Percentiles rank a stretch among this genome's conserved stretches.
phyloP scores from a whole-genome alignment of 441 rosid species.

The Hypseocharis bilobata region DNA sequence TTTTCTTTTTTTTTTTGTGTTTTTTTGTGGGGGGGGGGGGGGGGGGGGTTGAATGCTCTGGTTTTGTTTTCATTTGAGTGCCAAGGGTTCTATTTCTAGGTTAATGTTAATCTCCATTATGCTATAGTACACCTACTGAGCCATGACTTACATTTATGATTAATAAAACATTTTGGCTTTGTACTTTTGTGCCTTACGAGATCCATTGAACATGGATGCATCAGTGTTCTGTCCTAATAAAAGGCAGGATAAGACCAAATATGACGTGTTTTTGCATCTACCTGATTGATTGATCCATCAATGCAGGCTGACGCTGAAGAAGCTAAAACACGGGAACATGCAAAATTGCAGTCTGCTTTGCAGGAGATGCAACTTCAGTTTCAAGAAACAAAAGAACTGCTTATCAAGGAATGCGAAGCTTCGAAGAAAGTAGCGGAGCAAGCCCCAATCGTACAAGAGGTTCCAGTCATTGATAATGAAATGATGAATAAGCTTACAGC shows the following conservation, averaged over 20 bases:
- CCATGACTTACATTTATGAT: neutral
- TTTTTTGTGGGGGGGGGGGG: too few relatives aligned
- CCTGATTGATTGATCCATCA: conserved; percentile 15
- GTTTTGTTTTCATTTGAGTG: too few relatives aligned
- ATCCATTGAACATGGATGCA: neutral
- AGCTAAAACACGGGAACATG: conserved; percentile 62
- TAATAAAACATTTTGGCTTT: neutral
- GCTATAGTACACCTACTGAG: neutral
- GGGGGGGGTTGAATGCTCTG: too few relatives aligned
- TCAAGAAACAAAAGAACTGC: conserved; percentile 71
- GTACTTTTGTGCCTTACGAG: neutral
- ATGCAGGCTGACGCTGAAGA: conserved; percentile 76
- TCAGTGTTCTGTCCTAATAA: neutral
- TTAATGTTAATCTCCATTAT: too few relatives aligned
- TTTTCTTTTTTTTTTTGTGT: too few relatives aligned
- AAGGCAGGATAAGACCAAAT: too few relatives aligned
- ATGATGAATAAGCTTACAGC: conserved; percentile 49
- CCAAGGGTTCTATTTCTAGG: too few relatives aligned
- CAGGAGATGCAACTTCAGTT: conserved; percentile 57
- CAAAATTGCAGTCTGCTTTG: conserved; percentile 56
- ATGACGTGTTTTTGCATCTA: too few relatives aligned
- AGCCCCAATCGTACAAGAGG: conserved; percentile 36
- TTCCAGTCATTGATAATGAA: conserved; percentile 45
- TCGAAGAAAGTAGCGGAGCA: conserved; percentile 30
- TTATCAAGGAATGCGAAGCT: conserved; percentile 63